These are phyloP conservation scores for Calonectria henricotiae DNA, from an alignment of 2,329 filamentous ascomycete genomes.

Conservation along the genomic window DNA sequence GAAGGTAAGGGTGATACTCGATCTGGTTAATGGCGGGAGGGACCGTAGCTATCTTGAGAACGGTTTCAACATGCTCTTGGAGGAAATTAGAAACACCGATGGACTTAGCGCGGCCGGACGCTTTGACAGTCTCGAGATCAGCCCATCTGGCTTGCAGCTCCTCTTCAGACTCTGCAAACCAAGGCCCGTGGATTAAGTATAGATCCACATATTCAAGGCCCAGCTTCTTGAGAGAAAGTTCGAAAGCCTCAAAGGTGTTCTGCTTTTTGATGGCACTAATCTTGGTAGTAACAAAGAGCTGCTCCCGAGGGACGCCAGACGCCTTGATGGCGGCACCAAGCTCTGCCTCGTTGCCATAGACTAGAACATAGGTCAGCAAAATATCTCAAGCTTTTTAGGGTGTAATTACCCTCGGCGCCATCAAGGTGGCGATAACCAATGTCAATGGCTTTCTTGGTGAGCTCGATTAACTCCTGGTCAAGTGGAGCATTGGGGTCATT, in stretches of 20 bases:
- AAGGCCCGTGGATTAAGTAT: conserved; percentile 77
- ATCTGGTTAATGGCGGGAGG: conserved; percentile 84
- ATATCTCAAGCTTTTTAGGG: no score
- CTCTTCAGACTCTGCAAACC: conserved; percentile 65
- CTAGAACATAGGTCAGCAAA: conserved; percentile 55
- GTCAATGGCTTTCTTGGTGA: conserved; percentile 75
- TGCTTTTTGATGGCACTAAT: conserved; percentile 61
- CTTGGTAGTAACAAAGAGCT: conserved; percentile 80
- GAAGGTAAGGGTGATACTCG: conserved; percentile 84
- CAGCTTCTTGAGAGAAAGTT: conserved; percentile 76
- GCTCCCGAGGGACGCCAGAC: conserved; percentile 74
- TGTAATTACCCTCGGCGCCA: conserved; percentile 76
- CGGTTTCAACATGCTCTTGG: conserved; percentile 68
- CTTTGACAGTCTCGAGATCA: conserved; percentile 77
- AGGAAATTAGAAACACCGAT: conserved; percentile 87
- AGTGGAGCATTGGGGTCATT: conserved; percentile 65
- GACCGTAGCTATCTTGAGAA: conserved; percentile 74
- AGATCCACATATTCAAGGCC: conserved; percentile 81
- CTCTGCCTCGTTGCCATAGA: conserved; percentile 78
- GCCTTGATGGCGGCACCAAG: conserved; percentile 81
- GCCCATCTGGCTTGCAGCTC: conserved; percentile 75
- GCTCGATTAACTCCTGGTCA: conserved; percentile 69
- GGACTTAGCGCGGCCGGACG: conserved; percentile 75
- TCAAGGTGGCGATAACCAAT: conserved; percentile 83
- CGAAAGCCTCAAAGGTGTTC: conserved; percentile 68